These are phyloP conservation scores for Plasmodium coatneyi DNA, from an alignment of 169 alveolate species.

Conservation along the genomic window DNA sequence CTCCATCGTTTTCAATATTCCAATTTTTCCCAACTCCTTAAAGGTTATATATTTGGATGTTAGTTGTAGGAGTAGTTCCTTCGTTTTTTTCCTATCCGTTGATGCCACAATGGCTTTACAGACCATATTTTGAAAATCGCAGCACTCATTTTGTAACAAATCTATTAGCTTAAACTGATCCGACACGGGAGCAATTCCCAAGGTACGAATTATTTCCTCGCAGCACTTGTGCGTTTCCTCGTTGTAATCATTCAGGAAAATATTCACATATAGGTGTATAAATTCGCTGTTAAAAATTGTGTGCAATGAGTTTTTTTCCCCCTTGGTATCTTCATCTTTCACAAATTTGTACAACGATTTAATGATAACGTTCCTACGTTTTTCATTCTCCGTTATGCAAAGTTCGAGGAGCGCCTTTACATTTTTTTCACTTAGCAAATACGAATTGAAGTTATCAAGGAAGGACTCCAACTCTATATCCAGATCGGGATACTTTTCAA, in stretches of 20 bases:
- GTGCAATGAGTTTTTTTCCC: neutral
- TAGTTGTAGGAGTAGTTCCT: slow-evolving; percentile 43
- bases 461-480: slow-evolving; percentile 65
- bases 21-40: slow-evolving; percentile 73
- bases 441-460: slow-evolving; percentile 56
- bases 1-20: slow-evolving; percentile 54
- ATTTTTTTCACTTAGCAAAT: slow-evolving; percentile 57
- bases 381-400: slow-evolving; percentile 50
- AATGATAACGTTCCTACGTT: slow-evolving; percentile 31
- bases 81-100: slow-evolving; percentile 16
- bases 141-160: slow-evolving; percentile 60
- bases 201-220: slow-evolving; percentile 32
- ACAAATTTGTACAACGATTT: slow-evolving; percentile 45
- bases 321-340: neutral
- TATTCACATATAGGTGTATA: slow-evolving; percentile 24
- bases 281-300: slow-evolving; percentile 28
- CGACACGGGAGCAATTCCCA: slow-evolving; percentile 16
- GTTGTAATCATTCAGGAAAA: slow-evolving; percentile 36
- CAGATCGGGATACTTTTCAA: slow-evolving; percentile 48
- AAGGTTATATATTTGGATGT: slow-evolving; percentile 66
- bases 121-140: slow-evolving; percentile 60
- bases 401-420: slow-evolving; percentile 32
- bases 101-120: slow-evolving; percentile 29
- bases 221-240: slow-evolving; percentile 33
- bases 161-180: slow-evolving; percentile 64